A percentile compares a stretch with the other conserved stretches of the same genome.
Evolutionary conservation across 129 eudicot genomes (phyloP).

Genomic region (Lactuca sativa): DNA sequence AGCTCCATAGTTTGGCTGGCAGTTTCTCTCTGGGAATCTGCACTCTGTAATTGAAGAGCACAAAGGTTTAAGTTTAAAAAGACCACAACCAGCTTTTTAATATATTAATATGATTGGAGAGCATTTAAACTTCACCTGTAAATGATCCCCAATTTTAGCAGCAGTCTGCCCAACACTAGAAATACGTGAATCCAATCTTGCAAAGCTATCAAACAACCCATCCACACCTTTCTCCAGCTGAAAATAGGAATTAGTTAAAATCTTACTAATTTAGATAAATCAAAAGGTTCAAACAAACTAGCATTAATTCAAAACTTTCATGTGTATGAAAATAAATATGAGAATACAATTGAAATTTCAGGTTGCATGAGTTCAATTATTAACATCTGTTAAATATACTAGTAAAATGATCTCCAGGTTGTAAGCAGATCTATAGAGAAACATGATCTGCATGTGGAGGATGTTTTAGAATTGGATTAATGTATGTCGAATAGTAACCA

Average conservation of each 20-base stretch:
- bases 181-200: constrained; percentile 95
- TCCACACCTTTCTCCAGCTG: constrained; percentile 98
- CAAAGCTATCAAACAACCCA: constrained; percentile 96
- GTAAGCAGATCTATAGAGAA: neutral
- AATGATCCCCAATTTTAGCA: constrained; percentile 98
- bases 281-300: neutral
- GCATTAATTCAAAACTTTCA: neutral
- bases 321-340: neutral
- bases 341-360: constrained; percentile 11
- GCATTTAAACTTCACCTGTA: constrained; percentile 64
- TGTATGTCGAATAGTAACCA: too few species aligned
- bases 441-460: neutral
- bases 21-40: constrained; percentile 98
- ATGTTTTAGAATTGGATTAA: neutral
- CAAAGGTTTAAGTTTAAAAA: constrained; percentile 11
- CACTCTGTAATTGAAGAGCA: constrained; percentile 67
- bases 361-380: constrained; percentile 17
- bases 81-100: neutral
- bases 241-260: constrained; percentile 23
- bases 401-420: constrained; percentile 5
- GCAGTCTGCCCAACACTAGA: constrained; percentile 99
- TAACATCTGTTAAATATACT: constrained; percentile 4
- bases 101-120: neutral
- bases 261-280: constrained; percentile 8
- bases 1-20: constrained; percentile 98